Evolutionary conservation across 176 grass and related monocot genomes (phyloP), one percentile per base, ranked within the genome.

Genomic region (Eragrostis curvula): DNA sequence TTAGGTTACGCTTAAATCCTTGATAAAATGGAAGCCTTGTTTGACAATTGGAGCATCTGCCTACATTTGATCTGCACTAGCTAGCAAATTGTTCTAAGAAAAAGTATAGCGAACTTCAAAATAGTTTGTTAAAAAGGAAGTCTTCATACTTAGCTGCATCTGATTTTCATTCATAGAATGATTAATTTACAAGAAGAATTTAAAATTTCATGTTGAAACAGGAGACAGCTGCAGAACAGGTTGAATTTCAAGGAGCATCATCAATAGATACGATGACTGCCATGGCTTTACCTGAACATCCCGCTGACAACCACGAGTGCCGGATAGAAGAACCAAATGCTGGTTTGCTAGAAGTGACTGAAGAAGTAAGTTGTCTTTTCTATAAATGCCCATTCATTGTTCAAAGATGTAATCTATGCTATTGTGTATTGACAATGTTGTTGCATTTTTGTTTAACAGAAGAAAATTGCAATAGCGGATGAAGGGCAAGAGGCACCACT

Each of bases 361-460:
- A 77, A 15, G 9, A 55, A 60, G 87, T 85, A 81, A 76, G 68
- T 32, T 58, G 20, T 42, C 20, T 30, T 66, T 49, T 53, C 20
- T 29, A 14, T 32, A 32, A 32, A 53, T 16, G 16, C 20, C 9
- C n/a, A 39, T 6, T 63, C 1, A 21, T 53, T n/a, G 24, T 42
- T 70, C 75, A n/a, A 80, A 45, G 20, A 32, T 60, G 9, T 32
- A 2, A 53, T 49, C 10, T 55, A 51, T 55, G 16, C 9, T 44
- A 14, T 18, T 67, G 30, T 14, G 18, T 86, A 25, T 28, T 83
- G 50, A 61, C 17, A 27, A n/a, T n/a, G 32, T 36, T 36, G 32
- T 36, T 4, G 30, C 3, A n/a, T 79, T 81, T 3, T 61, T 81
- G 46, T 11, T 46, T 11, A 25, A 59, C 66, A 85, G 82, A 41